phyloP scores from a whole-genome alignment of 495 filamentous ascomycete species.

The Bathelium albidoporum region DNA sequence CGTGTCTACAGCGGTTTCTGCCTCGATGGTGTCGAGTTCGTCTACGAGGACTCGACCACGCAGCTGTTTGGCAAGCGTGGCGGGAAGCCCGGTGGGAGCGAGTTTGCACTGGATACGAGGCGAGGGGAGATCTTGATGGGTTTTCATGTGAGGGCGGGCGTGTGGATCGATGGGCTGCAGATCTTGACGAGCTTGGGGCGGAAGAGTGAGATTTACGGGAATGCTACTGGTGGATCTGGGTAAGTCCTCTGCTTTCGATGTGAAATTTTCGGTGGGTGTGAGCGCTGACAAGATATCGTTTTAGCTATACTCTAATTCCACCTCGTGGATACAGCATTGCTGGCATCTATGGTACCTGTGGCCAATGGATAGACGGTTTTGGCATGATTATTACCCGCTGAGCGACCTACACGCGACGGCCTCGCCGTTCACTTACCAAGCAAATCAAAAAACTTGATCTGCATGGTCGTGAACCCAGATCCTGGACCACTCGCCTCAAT shows the following conservation, averaged over 20 bases:
- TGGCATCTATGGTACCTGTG: constrained; percentile 76
- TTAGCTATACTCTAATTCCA: constrained; percentile 78
- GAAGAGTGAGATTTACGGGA: constrained; percentile 77
- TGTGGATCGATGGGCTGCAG: constrained; percentile 85
- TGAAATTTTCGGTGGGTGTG: constrained; percentile 17
- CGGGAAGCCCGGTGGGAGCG: constrained; percentile 61
- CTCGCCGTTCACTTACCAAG: background rate
- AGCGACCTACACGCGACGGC: constrained; percentile 7
- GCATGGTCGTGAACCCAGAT: background rate
- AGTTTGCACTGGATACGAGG: constrained; percentile 73
- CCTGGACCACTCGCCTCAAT: background rate
- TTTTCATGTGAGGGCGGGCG: constrained; percentile 71
- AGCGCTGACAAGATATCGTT: background rate
- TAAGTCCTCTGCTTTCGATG: constrained; percentile 37
- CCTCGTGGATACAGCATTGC: constrained; percentile 83
- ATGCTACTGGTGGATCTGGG: constrained; percentile 69
- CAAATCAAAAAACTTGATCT: background rate
- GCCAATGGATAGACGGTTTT: constrained; percentile 78
- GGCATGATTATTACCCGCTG: constrained; percentile 71
- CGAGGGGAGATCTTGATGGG: constrained; percentile 79
- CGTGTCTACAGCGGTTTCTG: constrained; percentile 68
- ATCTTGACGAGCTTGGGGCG: constrained; percentile 81
- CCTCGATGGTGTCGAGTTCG: constrained; percentile 82
- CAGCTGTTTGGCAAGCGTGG: constrained; percentile 86
- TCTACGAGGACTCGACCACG: constrained; percentile 76